Evolutionary conservation across 2,329 filamentous ascomycete species (phyloP).

Genomic region (Penicillium rolfsii): DNA sequence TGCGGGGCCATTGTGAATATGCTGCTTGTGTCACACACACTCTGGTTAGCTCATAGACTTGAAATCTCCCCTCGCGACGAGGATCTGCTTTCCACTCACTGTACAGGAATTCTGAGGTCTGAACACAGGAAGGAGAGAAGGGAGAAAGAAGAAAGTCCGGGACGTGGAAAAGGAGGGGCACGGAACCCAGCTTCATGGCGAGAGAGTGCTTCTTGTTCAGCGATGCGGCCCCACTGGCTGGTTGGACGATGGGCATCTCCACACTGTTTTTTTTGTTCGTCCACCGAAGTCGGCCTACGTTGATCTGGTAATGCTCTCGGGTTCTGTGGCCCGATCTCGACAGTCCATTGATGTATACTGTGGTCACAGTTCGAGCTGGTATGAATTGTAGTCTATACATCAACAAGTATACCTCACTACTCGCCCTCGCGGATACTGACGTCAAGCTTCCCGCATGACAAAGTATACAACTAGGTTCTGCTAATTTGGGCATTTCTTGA

Average conservation of each 20-base stretch:
- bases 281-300: constrained; percentile 10
- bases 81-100: neutral
- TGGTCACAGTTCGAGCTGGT: neutral
- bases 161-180: constrained; percentile 24
- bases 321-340: neutral
- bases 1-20: constrained; percentile 35
- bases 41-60: neutral
- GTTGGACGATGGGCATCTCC: constrained; percentile 23
- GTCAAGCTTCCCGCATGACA: neutral
- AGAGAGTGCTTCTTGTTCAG: constrained; percentile 7
- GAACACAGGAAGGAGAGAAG: constrained; percentile 2
- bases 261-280: constrained; percentile 15
- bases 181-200: constrained; percentile 15
- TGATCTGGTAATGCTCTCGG: neutral
- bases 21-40: neutral
- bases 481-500: neutral
- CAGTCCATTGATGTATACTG: neutral
- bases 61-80: neutral
- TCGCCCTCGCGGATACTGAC: neutral
- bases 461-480: neutral
- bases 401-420: neutral
- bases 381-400: neutral
- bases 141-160: constrained; percentile 5
- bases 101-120: neutral
- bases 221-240: constrained; percentile 19